phyloP scores from a whole-genome alignment of 2,329 filamentous ascomycete species.

The Didymella keratinophila region DNA sequence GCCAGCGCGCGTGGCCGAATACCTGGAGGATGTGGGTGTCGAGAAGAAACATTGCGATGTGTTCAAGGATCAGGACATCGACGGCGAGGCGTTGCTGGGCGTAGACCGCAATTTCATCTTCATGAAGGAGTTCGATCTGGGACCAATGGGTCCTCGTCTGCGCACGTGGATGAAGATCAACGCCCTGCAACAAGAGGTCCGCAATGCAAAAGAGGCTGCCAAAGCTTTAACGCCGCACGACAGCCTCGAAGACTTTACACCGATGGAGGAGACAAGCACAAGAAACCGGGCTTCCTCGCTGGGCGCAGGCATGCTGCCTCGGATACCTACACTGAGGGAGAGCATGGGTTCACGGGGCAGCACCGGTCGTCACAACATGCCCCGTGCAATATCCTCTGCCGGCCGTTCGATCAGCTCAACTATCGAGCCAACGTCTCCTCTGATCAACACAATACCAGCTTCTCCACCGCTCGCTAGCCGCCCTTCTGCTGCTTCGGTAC shows the following conservation, averaged over 20 bases:
- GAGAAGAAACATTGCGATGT: slow-evolving; percentile 92
- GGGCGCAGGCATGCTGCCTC: slow-evolving; percentile 46
- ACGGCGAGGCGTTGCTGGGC: slow-evolving; percentile 87
- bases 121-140: slow-evolving; percentile 93
- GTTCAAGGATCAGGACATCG: slow-evolving; percentile 94
- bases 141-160: slow-evolving; percentile 84
- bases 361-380: slow-evolving; percentile 37
- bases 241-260: slow-evolving; percentile 29
- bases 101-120: slow-evolving; percentile 97
- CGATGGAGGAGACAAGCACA: slow-evolving; percentile 49
- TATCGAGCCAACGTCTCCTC: slow-evolving; percentile 52
- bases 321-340: slow-evolving; percentile 50
- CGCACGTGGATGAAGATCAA: slow-evolving; percentile 99
- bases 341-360: slow-evolving; percentile 38
- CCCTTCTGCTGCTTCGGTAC: slow-evolving; percentile 82
- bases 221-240: slow-evolving; percentile 49
- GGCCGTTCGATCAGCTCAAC: slow-evolving; percentile 40
- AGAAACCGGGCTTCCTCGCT: slow-evolving; percentile 58
- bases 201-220: slow-evolving; percentile 57
- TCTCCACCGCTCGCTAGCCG: slow-evolving; percentile 55
- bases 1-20: slow-evolving; percentile 83
- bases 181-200: slow-evolving; percentile 85
- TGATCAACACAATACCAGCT: slow-evolving; percentile 55
- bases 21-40: slow-evolving; percentile 83
- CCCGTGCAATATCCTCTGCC: slow-evolving; percentile 45